A percentile compares a stretch with the other conserved stretches of the same genome.
Conservation (phyloP, 495 filamentous ascomycete genomes). For the Niebla homalea region DNA sequence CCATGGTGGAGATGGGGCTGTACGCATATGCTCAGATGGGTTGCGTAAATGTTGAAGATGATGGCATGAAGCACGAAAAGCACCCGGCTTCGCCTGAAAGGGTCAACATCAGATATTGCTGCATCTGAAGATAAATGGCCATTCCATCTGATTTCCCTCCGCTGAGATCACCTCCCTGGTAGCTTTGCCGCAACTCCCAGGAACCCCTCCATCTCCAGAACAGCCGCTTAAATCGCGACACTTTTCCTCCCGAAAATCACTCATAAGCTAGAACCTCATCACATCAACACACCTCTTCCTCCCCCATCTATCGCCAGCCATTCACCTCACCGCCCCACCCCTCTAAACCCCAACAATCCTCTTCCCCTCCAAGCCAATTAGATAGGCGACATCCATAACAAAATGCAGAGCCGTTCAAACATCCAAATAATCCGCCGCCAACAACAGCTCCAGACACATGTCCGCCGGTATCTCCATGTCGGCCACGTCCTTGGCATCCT, state of each 20-base stretch:
- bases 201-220: not conserved
- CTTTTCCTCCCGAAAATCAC: not conserved
- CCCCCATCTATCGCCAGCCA: no score
- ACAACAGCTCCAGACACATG: slow-evolving; percentile 65
- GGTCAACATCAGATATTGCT: not conserved
- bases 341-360: not conserved
- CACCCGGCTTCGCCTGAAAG: not conserved
- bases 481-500: slow-evolving; percentile 59
- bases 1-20: slow-evolving; percentile 40
- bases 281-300: no score
- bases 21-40: slow-evolving; percentile 57
- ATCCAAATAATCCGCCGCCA: slow-evolving; percentile 67
- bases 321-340: no score
- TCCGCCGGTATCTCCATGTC: slow-evolving; percentile 81
- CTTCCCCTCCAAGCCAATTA: not conserved
- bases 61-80: not conserved
- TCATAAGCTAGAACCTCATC: not conserved
- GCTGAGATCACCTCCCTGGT: not conserved
- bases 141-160: not conserved
- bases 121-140: not conserved
- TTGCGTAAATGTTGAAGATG: not conserved
- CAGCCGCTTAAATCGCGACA: not conserved
- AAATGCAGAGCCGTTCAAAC: slow-evolving; percentile 13
- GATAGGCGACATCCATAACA: no score
- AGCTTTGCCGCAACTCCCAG: not conserved